Base-by-base conservation (phyloP, 345 rosid species). In the Brassica cretica region DNA sequence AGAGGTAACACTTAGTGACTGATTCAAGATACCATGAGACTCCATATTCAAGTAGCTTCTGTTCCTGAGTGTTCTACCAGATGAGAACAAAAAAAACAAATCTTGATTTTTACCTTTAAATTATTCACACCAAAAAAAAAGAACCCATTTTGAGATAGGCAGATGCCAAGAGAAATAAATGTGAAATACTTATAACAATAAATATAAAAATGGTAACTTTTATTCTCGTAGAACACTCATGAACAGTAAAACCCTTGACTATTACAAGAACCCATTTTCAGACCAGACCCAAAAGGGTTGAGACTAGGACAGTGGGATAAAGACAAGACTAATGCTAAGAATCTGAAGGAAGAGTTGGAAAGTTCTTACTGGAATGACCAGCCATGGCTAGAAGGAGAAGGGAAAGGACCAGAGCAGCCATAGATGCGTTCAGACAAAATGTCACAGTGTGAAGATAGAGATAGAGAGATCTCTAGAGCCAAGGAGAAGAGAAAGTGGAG, bases 311-410 rank as follows among this genome's bases (percentile, higher is more conserved):
- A 69, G 68, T 18, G 25, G 60, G 21, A 75, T 12, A 70, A 2
- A 49, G 18, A 49, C 55, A 80, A 56, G 55, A 78, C n/a, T 51
- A 35, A 35, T 14, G 41, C 11, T 21, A 71, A 33, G 15, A 81
- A 71, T 66, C 51, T 35, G 67, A 65, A 66, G 51, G 70, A 72
- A 72, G 70, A 62, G 44, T 16, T 16, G 14, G 32, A 68, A 49
- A n/a, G 73, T 27, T 53, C 84, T 82, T 83, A 88, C 91, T 83
- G 62, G 93, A 88, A 63, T 66, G 83, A 25, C 82, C 84, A 66
- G 86, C 65, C 83, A 87, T 62, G 85, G 89, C 74, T 41, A 89
- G 68, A 37, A 88, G 62, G 64, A 89, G 88, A 76, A 81, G 68
- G 27, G 86, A 64, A 53, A 89, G 41, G 58, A 84, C 32, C 73